A percentile compares a stretch with the other conserved stretches of the same genome.
Conservation (phyloP, 1,284 basidiomycete species). For the Boletus smithii region DNA sequence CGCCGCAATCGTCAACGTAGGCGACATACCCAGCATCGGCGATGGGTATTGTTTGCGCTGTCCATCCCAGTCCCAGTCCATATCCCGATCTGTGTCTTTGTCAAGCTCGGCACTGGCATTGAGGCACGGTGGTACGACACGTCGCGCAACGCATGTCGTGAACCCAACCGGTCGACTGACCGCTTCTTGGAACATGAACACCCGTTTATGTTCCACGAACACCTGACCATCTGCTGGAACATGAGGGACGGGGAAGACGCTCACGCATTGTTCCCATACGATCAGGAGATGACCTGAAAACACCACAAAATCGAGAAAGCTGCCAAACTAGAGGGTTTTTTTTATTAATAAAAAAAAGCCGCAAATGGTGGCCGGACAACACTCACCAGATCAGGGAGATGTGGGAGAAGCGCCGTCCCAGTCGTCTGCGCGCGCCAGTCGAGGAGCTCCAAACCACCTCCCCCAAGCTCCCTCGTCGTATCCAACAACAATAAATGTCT, state of each 20-base stretch:
- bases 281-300: conserved; percentile 26
- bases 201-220: conserved; percentile 23
- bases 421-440: conserved; percentile 26
- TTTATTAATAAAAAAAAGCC: too few species aligned
- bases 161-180: conserved; percentile 25
- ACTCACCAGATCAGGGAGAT: conserved; percentile 23
- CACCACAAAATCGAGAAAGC: conserved; percentile 25
- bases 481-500: conserved; percentile 27
- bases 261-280: conserved; percentile 28
- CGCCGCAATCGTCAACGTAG: conserved; percentile 28
- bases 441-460: conserved; percentile 26
- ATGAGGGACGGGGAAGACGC: conserved; percentile 26
- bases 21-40: background rate
- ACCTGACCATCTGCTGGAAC: conserved; percentile 22
- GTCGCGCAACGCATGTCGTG: conserved; percentile 24
- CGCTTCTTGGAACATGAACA: conserved; percentile 30
- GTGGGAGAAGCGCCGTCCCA: conserved; percentile 26
- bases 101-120: too few species aligned
- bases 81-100: background rate
- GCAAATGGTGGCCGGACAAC: background rate
- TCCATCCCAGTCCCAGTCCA: background rate
- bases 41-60: background rate
- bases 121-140: background rate
- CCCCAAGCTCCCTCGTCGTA: conserved; percentile 18
- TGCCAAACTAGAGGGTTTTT: conserved; percentile 17